Base-by-base conservation (phyloP, 2,329 filamentous ascomycete genomes). In the Bipolaris cookei region DNA sequence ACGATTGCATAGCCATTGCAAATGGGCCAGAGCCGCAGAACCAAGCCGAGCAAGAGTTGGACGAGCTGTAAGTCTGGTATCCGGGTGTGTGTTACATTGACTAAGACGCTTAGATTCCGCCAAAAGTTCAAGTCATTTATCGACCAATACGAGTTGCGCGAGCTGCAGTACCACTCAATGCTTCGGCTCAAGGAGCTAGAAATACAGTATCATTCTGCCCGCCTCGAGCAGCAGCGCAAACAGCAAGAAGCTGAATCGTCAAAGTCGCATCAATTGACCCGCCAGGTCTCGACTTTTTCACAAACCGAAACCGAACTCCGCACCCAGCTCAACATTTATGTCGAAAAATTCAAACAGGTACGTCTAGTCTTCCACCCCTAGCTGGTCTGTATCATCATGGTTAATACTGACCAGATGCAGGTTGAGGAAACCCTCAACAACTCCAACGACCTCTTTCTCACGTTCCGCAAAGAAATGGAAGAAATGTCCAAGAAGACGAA, bases 401-500 rank as follows among this genome's bases (percentile, higher is more conserved):
- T 76, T 76, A 76, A 75, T 78, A 75, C 72, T 77, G 83, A 82
- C 83, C 78, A 78, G 75, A 74, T 78, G 79, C 82, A 98, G 94
- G 94, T 98, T 75, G 94, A 98, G 84, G 95, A 98, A 79, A 98
- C 94, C 35, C 85, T 98, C 49, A 98, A 97, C 79, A 98, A 97
- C 76, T 97, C 92, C 78, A 98, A 98, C 80, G 95, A 98, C 75
- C 82, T 98, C 51, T 98, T 98, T 78, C 82, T 97, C 66, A 97
- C 95, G 0, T 98, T 98, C 79, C 87, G 94, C 52, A 97, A 97
- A 80, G 95, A 98, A 79, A 98, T 98, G 93, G 95, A 98, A 79
- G 95, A 98, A 73, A 98, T 98, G 93, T 97, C 93, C 0, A 97
- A 97, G 81, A 98, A 98, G 81, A 97, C 94, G 5, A 97, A 97